These are phyloP conservation scores for Dalbergia oliveri DNA, from an alignment of 306 rosid species.

Conservation along the genomic window DNA sequence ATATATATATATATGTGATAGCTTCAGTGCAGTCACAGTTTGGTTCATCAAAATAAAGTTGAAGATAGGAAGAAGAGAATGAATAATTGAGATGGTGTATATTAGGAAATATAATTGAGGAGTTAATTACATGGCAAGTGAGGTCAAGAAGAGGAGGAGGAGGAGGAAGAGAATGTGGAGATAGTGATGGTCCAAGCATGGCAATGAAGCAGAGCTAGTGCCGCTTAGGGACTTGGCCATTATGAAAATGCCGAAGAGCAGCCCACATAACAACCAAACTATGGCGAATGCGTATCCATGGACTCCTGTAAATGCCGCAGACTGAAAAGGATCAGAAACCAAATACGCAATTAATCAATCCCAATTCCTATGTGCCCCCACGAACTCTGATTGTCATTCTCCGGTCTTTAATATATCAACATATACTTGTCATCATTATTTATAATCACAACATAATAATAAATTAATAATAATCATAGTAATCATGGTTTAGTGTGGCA, in stretches of 20 bases:
- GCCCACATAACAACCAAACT: conserved; percentile 73
- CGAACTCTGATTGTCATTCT: neutral
- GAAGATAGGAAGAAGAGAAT: neutral
- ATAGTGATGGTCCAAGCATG: conserved; percentile 51
- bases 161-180: conserved; percentile 52
- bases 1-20: neutral
- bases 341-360: conserved; percentile 51
- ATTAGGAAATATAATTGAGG: neutral
- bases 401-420: neutral
- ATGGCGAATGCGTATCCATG: conserved; percentile 71
- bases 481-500: too few relatives aligned
- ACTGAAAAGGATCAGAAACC: conserved; percentile 77
- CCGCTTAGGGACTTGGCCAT: conserved; percentile 47
- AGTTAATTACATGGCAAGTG: conserved; percentile 65
- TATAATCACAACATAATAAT: too few relatives aligned
- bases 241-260: conserved; percentile 58
- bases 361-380: conserved; percentile 7
- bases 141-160: conserved; percentile 61
- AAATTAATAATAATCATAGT: too few relatives aligned
- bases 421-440: neutral
- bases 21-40: neutral
- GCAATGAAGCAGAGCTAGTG: conserved; percentile 47
- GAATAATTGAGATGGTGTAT: neutral
- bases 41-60: neutral
- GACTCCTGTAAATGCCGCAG: conserved; percentile 92